Evolutionary conservation across 192 early-diverging fungal species (phyloP).

Genomic region (Dimargaris cristalligena): DNA sequence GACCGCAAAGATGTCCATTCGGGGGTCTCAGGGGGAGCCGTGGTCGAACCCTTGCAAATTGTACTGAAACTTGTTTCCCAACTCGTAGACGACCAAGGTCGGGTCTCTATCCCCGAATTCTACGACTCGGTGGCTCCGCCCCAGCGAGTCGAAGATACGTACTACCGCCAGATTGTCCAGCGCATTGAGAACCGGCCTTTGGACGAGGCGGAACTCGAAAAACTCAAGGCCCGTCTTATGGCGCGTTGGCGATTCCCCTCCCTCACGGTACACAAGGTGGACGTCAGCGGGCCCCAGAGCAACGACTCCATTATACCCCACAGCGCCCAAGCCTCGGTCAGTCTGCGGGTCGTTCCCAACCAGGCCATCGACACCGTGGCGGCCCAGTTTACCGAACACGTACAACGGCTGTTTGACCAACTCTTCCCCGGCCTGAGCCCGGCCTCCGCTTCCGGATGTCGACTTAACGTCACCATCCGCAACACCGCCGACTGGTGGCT

Average conservation of each 20-base stretch:
- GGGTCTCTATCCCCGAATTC: conserved; percentile 48
- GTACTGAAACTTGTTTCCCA: conserved; percentile 43
- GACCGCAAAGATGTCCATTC: conserved; percentile 49
- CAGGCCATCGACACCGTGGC: conserved; percentile 46
- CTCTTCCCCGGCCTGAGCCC: conserved; percentile 10
- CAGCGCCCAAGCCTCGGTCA: conserved; percentile 43
- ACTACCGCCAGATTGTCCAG: conserved; percentile 26
- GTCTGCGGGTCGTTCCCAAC: conserved; percentile 61
- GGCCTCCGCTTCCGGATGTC: background rate
- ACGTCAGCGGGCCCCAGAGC: conserved; percentile 43
- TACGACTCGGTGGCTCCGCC: conserved; percentile 43
- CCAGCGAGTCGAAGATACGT: conserved; percentile 30
- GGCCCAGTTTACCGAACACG: conserved; percentile 33
- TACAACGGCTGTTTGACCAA: conserved; percentile 30
- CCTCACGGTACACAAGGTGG: conserved; percentile 56
- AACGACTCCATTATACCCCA: conserved; percentile 56
- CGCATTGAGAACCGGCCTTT: conserved; percentile 11
- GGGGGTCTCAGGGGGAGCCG: conserved; percentile 58
- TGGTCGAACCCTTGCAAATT: conserved; percentile 49
- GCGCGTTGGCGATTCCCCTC: conserved; percentile 56
- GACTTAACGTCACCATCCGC: conserved; percentile 36
- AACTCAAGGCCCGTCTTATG: conserved; percentile 41
- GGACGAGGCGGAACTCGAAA: conserved; percentile 6
- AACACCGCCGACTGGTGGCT: conserved; percentile 61
- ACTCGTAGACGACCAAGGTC: conserved; percentile 34